These are phyloP conservation scores for Aspergillus pseudoterreus DNA, from an alignment of 2,329 filamentous ascomycete genomes.

Conservation along the genomic window DNA sequence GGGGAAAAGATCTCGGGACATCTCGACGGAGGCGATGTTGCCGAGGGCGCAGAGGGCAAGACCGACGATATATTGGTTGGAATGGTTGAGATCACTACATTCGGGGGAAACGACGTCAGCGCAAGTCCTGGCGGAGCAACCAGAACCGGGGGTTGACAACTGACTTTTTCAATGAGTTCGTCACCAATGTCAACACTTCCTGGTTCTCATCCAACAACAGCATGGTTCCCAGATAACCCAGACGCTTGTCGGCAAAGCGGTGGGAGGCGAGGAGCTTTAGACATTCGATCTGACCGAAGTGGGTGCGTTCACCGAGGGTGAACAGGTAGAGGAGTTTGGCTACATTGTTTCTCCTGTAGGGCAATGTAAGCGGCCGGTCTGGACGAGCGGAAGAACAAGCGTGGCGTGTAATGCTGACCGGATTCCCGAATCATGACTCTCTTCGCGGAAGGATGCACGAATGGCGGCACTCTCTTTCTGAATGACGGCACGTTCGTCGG, in stretches of 20 bases:
- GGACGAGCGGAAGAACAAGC: slow-evolving; percentile 3
- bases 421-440: slow-evolving; percentile 86
- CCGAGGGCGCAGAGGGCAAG: slow-evolving; percentile 93
- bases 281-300: slow-evolving; percentile 99
- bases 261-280: slow-evolving; percentile 95
- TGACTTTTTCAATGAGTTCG: slow-evolving; percentile 96
- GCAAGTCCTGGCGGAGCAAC: background rate
- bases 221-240: slow-evolving; percentile 96
- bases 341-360: slow-evolving; percentile 87
- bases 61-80: slow-evolving; percentile 97
- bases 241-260: slow-evolving; percentile 93
- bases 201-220: slow-evolving; percentile 96
- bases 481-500: slow-evolving; percentile 95
- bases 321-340: slow-evolving; percentile 98
- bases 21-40: slow-evolving; percentile 96
- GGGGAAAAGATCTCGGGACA: slow-evolving; percentile 94
- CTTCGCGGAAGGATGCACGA: slow-evolving; percentile 93
- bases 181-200: slow-evolving; percentile 93
- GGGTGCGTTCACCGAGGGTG: slow-evolving; percentile 92
- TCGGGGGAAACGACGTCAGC: slow-evolving; percentile 30
- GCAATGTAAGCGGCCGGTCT: slow-evolving; percentile 20
- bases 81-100: slow-evolving; percentile 84
- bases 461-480: slow-evolving; percentile 99
- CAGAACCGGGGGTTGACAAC: slow-evolving; percentile 17
- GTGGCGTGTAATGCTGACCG: slow-evolving; percentile 57